These are phyloP conservation scores for Symbiodinium pilosum DNA, from an alignment of 73 alveolate genomes.

Conservation along the genomic window DNA sequence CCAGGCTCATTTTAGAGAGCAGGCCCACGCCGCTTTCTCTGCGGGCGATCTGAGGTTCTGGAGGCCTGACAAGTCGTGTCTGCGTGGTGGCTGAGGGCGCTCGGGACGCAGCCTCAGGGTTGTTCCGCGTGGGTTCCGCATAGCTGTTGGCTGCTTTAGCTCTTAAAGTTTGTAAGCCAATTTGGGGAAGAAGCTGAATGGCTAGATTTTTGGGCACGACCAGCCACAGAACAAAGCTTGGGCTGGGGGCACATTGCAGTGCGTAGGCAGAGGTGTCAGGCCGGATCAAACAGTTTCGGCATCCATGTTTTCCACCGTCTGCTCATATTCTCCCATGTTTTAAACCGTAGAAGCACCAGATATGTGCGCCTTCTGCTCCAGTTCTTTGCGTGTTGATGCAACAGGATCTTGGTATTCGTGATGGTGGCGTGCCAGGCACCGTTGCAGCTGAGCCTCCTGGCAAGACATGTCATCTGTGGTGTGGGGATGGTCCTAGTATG, in stretches of 20 bases:
- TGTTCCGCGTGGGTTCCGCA: background rate
- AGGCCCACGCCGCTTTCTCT: background rate
- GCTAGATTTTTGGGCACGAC: no score
- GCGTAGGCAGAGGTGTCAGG: background rate
- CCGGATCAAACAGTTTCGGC: background rate
- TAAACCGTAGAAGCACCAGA: no score
- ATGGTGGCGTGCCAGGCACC: background rate
- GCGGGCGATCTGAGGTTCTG: background rate
- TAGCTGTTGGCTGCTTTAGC: background rate
- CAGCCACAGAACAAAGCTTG: no score
- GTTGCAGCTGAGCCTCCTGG: background rate
- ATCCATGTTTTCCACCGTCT: background rate
- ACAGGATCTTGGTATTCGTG: background rate
- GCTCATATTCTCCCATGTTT: no score
- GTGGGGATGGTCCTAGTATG: no score
- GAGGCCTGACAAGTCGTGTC: conserved; percentile 57
- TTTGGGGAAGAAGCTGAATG: background rate
- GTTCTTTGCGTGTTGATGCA: no score
- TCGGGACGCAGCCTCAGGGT: background rate
- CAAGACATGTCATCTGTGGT: background rate
- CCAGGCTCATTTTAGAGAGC: background rate
- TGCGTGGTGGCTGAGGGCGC: conserved; percentile 89
- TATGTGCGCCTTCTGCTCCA: no score
- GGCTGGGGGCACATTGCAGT: background rate
- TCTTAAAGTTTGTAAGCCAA: no score